Conservation (phyloP, 148 eudicot genomes). For the Fagopyrum esculentum region DNA sequence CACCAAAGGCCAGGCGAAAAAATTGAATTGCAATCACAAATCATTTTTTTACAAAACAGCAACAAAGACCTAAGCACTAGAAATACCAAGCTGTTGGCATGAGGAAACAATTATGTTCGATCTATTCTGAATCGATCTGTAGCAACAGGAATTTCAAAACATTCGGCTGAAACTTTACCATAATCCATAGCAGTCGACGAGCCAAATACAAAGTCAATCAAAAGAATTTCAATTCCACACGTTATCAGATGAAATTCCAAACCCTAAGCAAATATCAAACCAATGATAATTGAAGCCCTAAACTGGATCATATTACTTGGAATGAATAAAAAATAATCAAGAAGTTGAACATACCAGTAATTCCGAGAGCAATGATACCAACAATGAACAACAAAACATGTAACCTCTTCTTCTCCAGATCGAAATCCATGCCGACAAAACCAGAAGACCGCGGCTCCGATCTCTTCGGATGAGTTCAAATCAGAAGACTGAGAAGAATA, state of each 20-base stretch:
- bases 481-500: not conserved
- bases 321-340: not conserved
- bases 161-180: not conserved
- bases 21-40: not conserved
- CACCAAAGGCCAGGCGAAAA: not conserved
- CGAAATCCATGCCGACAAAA: slow-evolving; percentile 29
- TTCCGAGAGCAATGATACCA: slow-evolving; percentile 47
- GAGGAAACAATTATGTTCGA: not conserved
- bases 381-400: slow-evolving; percentile 33
- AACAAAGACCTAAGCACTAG: not conserved
- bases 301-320: not conserved
- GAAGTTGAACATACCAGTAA: slow-evolving; percentile 34
- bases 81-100: not conserved
- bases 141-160: not conserved
- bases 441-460: not conserved
- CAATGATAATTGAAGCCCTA: not conserved
- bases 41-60: not conserved
- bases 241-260: not conserved
- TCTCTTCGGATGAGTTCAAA: not conserved
- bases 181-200: not conserved
- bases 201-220: not conserved
- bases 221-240: not conserved
- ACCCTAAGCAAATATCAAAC: not conserved
- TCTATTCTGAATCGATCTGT: not conserved
- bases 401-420: slow-evolving; percentile 42